These are phyloP conservation scores for Suillus cothurnatus DNA, from an alignment of 768 basidiomycete genomes.

Conservation along the genomic window DNA sequence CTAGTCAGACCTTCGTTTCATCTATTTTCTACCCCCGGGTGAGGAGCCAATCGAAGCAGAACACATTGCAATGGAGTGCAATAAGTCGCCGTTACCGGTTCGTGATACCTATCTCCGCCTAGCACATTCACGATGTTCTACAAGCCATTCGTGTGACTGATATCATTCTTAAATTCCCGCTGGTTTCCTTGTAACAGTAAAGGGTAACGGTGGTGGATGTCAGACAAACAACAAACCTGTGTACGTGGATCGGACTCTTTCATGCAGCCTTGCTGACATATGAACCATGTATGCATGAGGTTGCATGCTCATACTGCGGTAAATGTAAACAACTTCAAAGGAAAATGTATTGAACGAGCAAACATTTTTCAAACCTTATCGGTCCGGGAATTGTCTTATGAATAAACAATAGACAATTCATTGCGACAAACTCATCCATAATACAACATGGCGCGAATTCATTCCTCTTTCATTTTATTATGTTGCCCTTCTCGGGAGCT, in stretches of 20 bases:
- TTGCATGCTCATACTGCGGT: not conserved
- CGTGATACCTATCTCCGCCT: not conserved
- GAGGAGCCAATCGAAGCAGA: not conserved
- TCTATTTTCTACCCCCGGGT: no score
- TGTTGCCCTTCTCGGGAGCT: not conserved
- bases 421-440: not conserved
- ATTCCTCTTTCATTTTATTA: conserved; percentile 1
- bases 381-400: conserved; percentile 4
- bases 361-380: not conserved
- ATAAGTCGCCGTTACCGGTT: not conserved
- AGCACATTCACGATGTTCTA: not conserved
- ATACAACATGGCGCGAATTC: conserved; percentile 4
- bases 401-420: not conserved
- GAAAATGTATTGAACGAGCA: no score
- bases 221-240: not conserved
- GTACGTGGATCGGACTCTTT: not conserved
- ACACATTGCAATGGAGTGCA: no score
- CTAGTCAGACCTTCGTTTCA: no score
- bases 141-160: not conserved
- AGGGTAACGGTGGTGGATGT: not conserved
- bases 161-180: not conserved
- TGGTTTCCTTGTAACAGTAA: not conserved
- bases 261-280: no score
- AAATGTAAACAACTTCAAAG: no score
- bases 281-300: no score